Evolutionary conservation across 1,139 yeast species (phyloP).

Genomic region (Eremothecium gossypii): DNA sequence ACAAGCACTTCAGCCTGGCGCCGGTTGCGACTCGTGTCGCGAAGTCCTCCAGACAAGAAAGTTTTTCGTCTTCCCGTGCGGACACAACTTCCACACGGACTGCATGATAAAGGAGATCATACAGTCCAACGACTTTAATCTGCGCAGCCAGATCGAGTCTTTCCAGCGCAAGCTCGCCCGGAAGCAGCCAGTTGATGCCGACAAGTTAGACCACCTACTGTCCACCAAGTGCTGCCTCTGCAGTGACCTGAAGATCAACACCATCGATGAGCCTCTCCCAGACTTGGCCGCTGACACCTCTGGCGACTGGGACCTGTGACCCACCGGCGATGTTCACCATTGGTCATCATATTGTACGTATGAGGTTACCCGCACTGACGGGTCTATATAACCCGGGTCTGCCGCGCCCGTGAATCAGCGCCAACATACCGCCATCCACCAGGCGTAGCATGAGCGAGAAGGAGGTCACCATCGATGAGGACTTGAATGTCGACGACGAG

Average conservation of each 20-base stretch:
- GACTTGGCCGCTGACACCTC: conserved; percentile 13
- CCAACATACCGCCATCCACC: background rate
- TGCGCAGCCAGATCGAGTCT: conserved; percentile 51
- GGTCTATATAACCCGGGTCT: no score
- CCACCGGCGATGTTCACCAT: background rate
- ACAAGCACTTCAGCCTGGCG: conserved; percentile 70
- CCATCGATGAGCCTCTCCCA: conserved; percentile 47
- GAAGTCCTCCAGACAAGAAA: conserved; percentile 61
- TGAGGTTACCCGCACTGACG: background rate
- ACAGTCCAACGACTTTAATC: conserved; percentile 57
- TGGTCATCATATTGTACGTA: background rate
- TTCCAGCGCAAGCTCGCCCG: conserved; percentile 38
- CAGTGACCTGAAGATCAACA: conserved; percentile 63
- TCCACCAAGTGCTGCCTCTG: conserved; percentile 71
- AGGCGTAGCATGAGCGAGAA: conserved; percentile 13
- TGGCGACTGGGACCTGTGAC: background rate
- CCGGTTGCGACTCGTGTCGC: conserved; percentile 65
- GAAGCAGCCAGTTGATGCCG: conserved; percentile 21
- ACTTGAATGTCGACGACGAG: conserved; percentile 31
- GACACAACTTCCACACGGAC: conserved; percentile 83
- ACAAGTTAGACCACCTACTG: conserved; percentile 47
- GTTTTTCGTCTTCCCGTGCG: conserved; percentile 81
- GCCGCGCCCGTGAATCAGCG: background rate
- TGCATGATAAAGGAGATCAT: conserved; percentile 59
- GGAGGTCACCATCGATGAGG: conserved; percentile 14